Conservation (phyloP, 495 filamentous ascomycete species). For the Penicillium lagena region DNA sequence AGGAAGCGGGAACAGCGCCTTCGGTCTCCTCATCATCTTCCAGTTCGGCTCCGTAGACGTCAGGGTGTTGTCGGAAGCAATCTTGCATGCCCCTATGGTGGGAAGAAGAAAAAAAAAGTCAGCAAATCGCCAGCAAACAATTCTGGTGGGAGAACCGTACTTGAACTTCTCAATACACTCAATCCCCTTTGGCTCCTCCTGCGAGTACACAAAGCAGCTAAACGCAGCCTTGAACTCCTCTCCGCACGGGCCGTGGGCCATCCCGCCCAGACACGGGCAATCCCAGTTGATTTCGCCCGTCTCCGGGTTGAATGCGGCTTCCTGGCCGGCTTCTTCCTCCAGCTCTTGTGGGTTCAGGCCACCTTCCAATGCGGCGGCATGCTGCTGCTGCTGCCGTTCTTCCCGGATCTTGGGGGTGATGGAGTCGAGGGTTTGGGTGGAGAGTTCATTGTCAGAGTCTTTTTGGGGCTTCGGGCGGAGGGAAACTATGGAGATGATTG, state of each 20-base stretch:
- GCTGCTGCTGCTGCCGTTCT: slow-evolving; percentile 16
- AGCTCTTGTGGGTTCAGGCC: slow-evolving; percentile 45
- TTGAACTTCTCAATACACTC: slow-evolving; percentile 99
- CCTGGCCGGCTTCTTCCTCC: slow-evolving; percentile 71
- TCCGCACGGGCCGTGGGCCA: slow-evolving; percentile 95
- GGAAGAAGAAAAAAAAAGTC: slow-evolving; percentile 3
- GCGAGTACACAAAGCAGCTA: slow-evolving; percentile 93
- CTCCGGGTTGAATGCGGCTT: slow-evolving; percentile 96
- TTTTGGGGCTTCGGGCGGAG: slow-evolving; percentile 18
- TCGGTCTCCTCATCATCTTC: slow-evolving; percentile 69
- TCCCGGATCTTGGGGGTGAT: slow-evolving; percentile 36
- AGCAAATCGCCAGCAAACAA: slow-evolving; percentile 5
- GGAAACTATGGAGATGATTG: slow-evolving; percentile 20
- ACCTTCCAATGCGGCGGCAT: slow-evolving; percentile 11
- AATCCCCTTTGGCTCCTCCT: slow-evolving; percentile 95
- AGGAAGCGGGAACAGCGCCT: slow-evolving; percentile 6
- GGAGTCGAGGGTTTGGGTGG: slow-evolving; percentile 39
- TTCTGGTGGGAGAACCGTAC: slow-evolving; percentile 40
- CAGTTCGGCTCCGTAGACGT: slow-evolving; percentile 86
- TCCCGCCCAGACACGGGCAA: slow-evolving; percentile 93
- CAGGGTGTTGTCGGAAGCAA: slow-evolving; percentile 88
- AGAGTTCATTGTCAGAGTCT: slow-evolving; percentile 18
- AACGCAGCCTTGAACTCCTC: slow-evolving; percentile 92
- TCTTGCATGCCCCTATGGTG: slow-evolving; percentile 79
- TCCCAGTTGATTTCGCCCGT: slow-evolving; percentile 99